Percentiles rank a stretch among this genome's conserved stretches.
phyloP scores from a whole-genome alignment of 1,284 basidiomycete species.

The Pisolithus thermaeus region DNA sequence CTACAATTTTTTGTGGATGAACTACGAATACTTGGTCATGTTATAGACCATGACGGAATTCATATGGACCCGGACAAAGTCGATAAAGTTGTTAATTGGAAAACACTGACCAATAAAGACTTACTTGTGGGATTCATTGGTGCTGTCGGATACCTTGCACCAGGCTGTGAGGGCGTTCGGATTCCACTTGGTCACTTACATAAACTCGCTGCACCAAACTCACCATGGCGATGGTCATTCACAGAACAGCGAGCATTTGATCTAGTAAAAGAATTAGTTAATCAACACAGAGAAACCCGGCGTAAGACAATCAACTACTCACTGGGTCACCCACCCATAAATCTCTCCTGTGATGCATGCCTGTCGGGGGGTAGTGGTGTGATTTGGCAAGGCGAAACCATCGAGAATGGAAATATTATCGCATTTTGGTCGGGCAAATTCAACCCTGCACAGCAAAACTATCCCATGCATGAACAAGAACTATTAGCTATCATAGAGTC shows the following conservation, averaged over 20 bases:
- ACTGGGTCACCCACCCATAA: no score
- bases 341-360: no score
- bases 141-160: conserved; percentile 20
- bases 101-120: conserved; percentile 14
- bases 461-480: conserved; percentile 28
- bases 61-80: conserved; percentile 19
- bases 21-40: conserved; percentile 16
- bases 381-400: no score
- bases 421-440: no score
- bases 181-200: conserved; percentile 19
- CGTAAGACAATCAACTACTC: no score
- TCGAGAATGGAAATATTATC: no score
- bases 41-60: conserved; percentile 17
- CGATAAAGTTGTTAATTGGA: conserved; percentile 18
- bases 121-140: conserved; percentile 22
- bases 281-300: no score
- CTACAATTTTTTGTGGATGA: conserved; percentile 17
- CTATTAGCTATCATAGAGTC: conserved; percentile 28
- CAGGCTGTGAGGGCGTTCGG: conserved; percentile 12
- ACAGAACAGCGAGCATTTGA: no score
- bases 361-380: no score
- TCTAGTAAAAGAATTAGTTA: no score
- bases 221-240: conserved; percentile 16
- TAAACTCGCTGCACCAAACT: conserved; percentile 7
- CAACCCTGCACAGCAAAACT: no score